Evolutionary conservation across 2,329 filamentous ascomycete genomes (phyloP), one percentile per base, ranked within the genome.

Genomic region (Fusarium agapanthi): DNA sequence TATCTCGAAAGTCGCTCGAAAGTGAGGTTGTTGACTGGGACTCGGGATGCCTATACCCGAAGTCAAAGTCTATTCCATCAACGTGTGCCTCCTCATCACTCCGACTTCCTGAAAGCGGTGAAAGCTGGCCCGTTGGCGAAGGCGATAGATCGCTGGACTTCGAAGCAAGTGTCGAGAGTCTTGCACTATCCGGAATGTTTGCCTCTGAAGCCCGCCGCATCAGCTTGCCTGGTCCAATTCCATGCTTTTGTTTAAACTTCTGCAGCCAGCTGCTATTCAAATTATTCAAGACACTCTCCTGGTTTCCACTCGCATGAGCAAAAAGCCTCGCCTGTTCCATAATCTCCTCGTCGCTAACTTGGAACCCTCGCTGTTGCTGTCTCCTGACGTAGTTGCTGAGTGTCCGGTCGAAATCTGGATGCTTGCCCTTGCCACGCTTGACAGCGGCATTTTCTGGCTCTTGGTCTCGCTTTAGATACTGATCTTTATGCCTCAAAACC

Each of bases 191-290:
- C 1, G 90, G 88, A 60, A 95, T 92, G 79, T 93, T 95, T 41
- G 90, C 88, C 79, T 91, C 89, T 7, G 89, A 91, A 12, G 89
- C 89, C 61, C 89, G 83, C 48, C 89, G 84, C 69, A 86, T 84
- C 41, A 90, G 77, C 67, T 84, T 86, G 22, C 83, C 85, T 22
- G 83, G 83, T 22, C 82, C 84, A 61, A 89, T 83, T 35, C 83
- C 90, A 80, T 97, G 92, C 84, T 95, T 97, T 79, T 94, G 90
- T 85, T 98, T 97, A 86, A 98, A 98, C 80, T 96, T 97, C 78
- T 97, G 94, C 38, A 98, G 87, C 95, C 95, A 98, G 74, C 87
- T 91, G 35, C 89, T 86, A 74, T 89, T 96, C 73, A 94, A 88
- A 54, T 89, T 88, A 76, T 92, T 93, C 62, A 92, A 82, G 55